Evolutionary conservation across 805 yeast species (phyloP).

Genomic region (Saccharomyces kudriavzevii): DNA sequence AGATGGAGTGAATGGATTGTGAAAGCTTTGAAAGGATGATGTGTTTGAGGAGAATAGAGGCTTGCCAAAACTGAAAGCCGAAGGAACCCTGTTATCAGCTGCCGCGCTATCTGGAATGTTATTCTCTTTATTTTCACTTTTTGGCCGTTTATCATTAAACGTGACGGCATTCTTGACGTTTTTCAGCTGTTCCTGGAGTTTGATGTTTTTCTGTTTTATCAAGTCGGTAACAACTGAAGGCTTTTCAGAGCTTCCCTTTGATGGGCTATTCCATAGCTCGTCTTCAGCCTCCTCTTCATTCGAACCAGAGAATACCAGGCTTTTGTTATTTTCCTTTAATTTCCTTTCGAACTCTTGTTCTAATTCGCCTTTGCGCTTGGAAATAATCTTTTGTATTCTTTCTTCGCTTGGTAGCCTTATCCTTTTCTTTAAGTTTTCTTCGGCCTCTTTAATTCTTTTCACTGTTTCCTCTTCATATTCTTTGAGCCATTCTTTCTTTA

Average conservation of each 20-base stretch:
- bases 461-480: conserved; percentile 27
- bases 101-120: background rate
- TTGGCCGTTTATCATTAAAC: background rate
- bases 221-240: background rate
- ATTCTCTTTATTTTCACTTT: background rate
- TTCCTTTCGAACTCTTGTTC: conserved; percentile 20
- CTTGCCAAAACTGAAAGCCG: background rate
- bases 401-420: conserved; percentile 41
- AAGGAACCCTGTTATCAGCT: background rate
- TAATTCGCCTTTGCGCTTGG: conserved; percentile 30
- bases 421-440: conserved; percentile 41
- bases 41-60: background rate
- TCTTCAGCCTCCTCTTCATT: conserved; percentile 16
- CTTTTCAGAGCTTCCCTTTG: background rate
- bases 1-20: background rate
- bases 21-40: background rate
- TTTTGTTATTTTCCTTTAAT: conserved; percentile 9
- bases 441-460: conserved; percentile 34
- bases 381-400: conserved; percentile 50
- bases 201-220: background rate
- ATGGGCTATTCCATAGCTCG: conserved; percentile 1
- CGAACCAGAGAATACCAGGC: conserved; percentile 4
- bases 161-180: background rate
- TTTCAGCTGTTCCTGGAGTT: background rate
- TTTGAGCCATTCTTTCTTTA: conserved; percentile 32